These are phyloP conservation scores for Umbelopsis sp. DNA, from an alignment of 371 early-diverging fungal genomes.

Conservation along the genomic window DNA sequence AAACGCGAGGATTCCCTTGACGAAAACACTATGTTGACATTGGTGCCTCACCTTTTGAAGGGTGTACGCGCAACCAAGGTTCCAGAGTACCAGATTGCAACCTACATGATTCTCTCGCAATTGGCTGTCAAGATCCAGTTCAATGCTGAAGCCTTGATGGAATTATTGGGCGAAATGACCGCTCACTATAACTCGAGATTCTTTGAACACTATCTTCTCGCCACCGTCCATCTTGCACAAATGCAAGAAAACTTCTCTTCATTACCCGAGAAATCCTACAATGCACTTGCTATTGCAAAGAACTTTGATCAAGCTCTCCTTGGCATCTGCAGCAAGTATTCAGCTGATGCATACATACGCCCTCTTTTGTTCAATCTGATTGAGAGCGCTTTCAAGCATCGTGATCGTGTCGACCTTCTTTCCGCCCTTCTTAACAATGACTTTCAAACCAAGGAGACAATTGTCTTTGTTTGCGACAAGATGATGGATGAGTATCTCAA, in stretches of 20 bases:
- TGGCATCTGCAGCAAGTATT: slow-evolving; percentile 55
- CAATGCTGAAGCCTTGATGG: slow-evolving; percentile 49
- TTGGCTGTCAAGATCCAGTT: slow-evolving; percentile 58
- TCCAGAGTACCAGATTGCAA: slow-evolving; percentile 62
- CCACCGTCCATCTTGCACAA: slow-evolving; percentile 69
- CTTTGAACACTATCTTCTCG: slow-evolving; percentile 54
- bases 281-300: slow-evolving; percentile 35
- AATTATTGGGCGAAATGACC: slow-evolving; percentile 50
- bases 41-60: slow-evolving; percentile 66
- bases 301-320: slow-evolving; percentile 38
- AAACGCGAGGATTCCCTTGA: slow-evolving; percentile 48
- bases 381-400: slow-evolving; percentile 29
- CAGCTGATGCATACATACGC: slow-evolving; percentile 56
- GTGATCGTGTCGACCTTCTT: slow-evolving; percentile 39
- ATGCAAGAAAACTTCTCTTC: slow-evolving; percentile 57
- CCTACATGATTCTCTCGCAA: slow-evolving; percentile 74
- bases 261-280: slow-evolving; percentile 49
- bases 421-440: slow-evolving; percentile 44
- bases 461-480: slow-evolving; percentile 42
- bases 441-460: slow-evolving; percentile 46
- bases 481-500: slow-evolving; percentile 50
- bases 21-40: slow-evolving; percentile 38
- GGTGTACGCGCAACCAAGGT: slow-evolving; percentile 47
- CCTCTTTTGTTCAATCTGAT: slow-evolving; percentile 36
- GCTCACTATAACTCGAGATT: slow-evolving; percentile 34